These are phyloP conservation scores for Daldinia loculata DNA, from an alignment of 495 filamentous ascomycete species.

Conservation along the genomic window DNA sequence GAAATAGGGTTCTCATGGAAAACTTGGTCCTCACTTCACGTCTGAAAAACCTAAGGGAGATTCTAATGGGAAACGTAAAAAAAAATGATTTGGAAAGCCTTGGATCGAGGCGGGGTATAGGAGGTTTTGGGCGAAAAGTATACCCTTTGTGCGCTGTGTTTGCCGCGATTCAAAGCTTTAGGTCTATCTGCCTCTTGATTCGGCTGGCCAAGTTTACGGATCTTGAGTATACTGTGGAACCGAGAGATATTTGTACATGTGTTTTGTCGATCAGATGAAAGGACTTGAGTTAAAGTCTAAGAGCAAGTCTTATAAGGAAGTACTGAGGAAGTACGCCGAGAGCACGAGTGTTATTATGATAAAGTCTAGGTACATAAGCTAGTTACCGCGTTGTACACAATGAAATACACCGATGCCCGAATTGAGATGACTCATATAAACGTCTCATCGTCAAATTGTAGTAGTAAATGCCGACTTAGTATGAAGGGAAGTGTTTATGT, in stretches of 20 bases:
- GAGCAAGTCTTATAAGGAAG: not conserved
- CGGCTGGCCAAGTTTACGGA: not conserved
- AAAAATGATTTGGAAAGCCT: not conserved
- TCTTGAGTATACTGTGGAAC: not conserved
- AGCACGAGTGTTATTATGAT: not conserved
- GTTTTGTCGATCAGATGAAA: not conserved
- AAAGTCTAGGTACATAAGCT: not conserved
- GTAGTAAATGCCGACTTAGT: too few species aligned
- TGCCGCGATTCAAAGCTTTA: not conserved
- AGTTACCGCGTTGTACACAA: not conserved
- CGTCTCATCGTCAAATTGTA: too few species aligned
- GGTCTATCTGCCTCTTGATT: not conserved
- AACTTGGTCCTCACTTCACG: not conserved
- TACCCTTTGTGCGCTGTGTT: not conserved
- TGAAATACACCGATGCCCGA: not conserved
- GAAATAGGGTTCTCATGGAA: slow-evolving; percentile 3
- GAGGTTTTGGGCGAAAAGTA: not conserved
- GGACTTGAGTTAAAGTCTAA: not conserved
- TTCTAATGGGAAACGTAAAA: not conserved
- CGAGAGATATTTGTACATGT: not conserved
- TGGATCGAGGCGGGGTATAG: not conserved
- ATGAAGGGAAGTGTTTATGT: not conserved
- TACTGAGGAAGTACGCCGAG: not conserved
- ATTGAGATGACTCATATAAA: not conserved
- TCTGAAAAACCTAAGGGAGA: not conserved